These are phyloP conservation scores for Clathrus columnatus DNA, from an alignment of 768 basidiomycete genomes.

Conservation along the genomic window DNA sequence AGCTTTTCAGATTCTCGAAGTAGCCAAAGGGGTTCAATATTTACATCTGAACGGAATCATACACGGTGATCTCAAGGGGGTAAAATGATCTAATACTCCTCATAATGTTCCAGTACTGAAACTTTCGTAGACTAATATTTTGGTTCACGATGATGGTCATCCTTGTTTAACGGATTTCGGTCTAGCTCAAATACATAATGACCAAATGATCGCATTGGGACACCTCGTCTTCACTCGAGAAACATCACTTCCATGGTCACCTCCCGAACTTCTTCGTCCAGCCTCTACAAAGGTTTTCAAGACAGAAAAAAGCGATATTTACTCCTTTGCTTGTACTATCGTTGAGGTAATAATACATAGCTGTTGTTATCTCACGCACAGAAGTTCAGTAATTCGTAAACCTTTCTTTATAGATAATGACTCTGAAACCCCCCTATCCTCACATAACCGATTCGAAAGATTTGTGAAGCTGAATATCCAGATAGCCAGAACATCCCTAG, in stretches of 20 bases:
- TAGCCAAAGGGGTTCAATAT: constrained; percentile 15
- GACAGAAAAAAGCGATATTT: constrained; percentile 1
- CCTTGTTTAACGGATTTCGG: not conserved
- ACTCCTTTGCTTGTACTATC: not conserved
- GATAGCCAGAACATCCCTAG: too few relatives aligned
- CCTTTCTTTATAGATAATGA: too few relatives aligned
- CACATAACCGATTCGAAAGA: too few relatives aligned
- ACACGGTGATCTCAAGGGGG: constrained; percentile 20
- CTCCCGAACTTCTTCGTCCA: not conserved
- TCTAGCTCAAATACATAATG: not conserved
- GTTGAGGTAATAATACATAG: too few relatives aligned
- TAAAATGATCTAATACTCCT: not conserved
- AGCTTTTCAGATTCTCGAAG: constrained; percentile 13
- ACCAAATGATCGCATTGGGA: not conserved
- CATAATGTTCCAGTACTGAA: not conserved
- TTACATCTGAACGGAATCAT: constrained; percentile 15
- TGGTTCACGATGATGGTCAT: not conserved
- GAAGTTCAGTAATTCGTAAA: too few relatives aligned
- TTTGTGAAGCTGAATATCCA: too few relatives aligned
- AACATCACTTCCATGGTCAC: not conserved
- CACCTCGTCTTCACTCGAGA: not conserved
- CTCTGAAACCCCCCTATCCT: too few relatives aligned
- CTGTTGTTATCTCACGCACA: too few relatives aligned
- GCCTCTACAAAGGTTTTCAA: not conserved
- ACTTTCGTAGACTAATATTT: not conserved